Evolutionary conservation across 768 basidiomycete species (phyloP), one percentile per base, ranked within the genome.

Genomic region (Lactifluus hygrophoroides): DNA sequence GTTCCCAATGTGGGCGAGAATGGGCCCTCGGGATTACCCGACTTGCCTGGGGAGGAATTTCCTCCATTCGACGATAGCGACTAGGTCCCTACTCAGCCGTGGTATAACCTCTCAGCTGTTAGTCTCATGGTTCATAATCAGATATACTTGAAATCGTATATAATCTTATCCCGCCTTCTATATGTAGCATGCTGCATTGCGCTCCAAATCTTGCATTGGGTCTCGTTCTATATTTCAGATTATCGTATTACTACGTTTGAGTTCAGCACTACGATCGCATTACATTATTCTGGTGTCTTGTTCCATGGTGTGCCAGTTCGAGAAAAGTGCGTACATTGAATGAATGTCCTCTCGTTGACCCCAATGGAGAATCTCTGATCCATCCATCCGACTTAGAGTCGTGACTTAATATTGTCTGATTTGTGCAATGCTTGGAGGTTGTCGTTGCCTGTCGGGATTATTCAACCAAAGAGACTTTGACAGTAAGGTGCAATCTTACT

Each of bases 401-500:
- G 58, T 21, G 48, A 23, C 58, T 54, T 60, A 21, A 62, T 48
- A 19, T 53, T 48, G 11, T 60, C 49, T 27, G 48, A 28, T n/a
- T 49, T 40, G 28, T 63, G 54, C 37, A 63, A 52, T 13, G 54
- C 54, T 44, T 51, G 57, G 23, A 64, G 56, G 42, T 58, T 30
- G 44, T 63, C 61, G 28, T 63, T 63, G 28, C 61, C 62, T 63
- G 35, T 38, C 40, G 17, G 16, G 9, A 28, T 43, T 25, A 10
- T 42, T 37, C 25, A 35, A n/a, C 19, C 35, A 28, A 34, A 23
- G n/a, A 28, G 21, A 34, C 25, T 23, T 27, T 30, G 16, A 35
- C n/a, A 21, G 19, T 19, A 40, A n/a, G 44, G 37, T 23, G 30
- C 13, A 5, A 48, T n/a, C 8, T 21, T n/a, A 65, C 69, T 51